Evolutionary conservation across 2,329 filamentous ascomycete species (phyloP).

Genomic region (Clonostachys rhizophaga): DNA sequence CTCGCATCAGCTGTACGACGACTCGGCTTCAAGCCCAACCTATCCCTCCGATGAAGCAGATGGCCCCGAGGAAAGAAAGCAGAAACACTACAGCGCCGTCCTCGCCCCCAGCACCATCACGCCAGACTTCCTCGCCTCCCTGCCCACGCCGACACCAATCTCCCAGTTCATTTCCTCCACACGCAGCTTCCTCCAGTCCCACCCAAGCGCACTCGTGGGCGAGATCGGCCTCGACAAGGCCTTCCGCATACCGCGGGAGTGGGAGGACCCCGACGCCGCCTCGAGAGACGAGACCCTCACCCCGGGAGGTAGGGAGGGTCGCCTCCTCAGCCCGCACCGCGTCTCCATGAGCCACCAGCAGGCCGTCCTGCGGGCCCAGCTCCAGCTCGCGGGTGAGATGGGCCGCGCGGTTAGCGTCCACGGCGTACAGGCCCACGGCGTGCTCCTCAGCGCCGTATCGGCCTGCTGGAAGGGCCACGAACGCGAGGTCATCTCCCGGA

Average conservation of each 20-base stretch:
- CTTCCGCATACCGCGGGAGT: slow-evolving; percentile 66
- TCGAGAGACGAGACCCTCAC: slow-evolving; percentile 41
- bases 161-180: slow-evolving; percentile 54
- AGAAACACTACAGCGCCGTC: slow-evolving; percentile 61
- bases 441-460: slow-evolving; percentile 61
- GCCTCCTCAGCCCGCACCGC: slow-evolving; percentile 61
- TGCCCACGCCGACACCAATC: slow-evolving; percentile 59
- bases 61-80: slow-evolving; percentile 29
- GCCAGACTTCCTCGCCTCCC: slow-evolving; percentile 37
- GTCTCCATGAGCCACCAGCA: slow-evolving; percentile 68
- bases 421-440: slow-evolving; percentile 72
- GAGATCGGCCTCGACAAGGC: slow-evolving; percentile 75
- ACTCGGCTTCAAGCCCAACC: slow-evolving; percentile 32
- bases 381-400: slow-evolving; percentile 66
- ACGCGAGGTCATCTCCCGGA: slow-evolving; percentile 52
- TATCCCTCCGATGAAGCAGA: slow-evolving; percentile 17
- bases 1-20: slow-evolving; percentile 69
- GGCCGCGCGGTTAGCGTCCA: slow-evolving; percentile 63
- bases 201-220: slow-evolving; percentile 65
- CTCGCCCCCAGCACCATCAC: slow-evolving; percentile 25
- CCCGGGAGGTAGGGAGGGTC: slow-evolving; percentile 66
- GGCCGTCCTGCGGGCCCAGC: slow-evolving; percentile 59
- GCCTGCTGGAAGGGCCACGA: slow-evolving; percentile 69
- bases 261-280: slow-evolving; percentile 29
- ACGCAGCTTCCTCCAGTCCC: slow-evolving; percentile 43